Evolutionary conservation across 495 filamentous ascomycete genomes (phyloP).

Genomic region (Xylaria palmicola): DNA sequence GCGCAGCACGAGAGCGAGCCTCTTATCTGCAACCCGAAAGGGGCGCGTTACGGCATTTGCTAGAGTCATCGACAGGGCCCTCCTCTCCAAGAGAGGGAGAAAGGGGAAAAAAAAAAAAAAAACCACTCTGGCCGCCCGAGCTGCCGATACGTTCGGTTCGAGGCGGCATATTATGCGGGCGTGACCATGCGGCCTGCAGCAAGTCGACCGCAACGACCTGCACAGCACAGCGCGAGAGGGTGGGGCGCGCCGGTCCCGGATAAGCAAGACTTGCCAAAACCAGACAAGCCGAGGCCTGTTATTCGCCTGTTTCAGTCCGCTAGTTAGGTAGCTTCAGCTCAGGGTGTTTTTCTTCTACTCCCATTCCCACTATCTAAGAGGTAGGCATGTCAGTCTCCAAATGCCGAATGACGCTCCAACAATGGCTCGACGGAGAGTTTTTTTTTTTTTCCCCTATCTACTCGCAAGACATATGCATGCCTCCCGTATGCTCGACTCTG

Average conservation of each 20-base stretch:
- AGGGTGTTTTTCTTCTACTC: no score
- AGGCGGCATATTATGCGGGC: neutral
- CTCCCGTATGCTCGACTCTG: no score
- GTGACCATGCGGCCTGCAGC: neutral
- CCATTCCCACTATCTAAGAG: no score
- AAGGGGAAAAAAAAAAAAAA: no score
- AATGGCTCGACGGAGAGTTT: no score
- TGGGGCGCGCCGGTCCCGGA: neutral
- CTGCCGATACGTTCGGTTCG: constrained; percentile 1
- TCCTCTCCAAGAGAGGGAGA: neutral
- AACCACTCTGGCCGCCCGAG: neutral
- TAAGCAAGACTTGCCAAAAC: constrained; percentile 12
- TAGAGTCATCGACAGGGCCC: neutral
- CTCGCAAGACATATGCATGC: no score
- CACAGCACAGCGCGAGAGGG: no score
- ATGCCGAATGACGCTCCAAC: neutral
- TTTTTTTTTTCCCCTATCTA: neutral
- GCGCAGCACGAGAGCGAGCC: neutral
- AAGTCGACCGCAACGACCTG: neutral
- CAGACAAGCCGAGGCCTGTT: constrained; percentile 6
- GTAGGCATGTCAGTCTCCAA: no score
- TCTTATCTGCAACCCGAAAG: constrained; percentile 13
- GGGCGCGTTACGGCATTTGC: no score
- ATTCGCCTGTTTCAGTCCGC: constrained; percentile 7
- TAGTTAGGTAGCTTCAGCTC: neutral